Evolutionary conservation across 495 filamentous ascomycete genomes (phyloP).

Genomic region (Penicillium mononematosum): DNA sequence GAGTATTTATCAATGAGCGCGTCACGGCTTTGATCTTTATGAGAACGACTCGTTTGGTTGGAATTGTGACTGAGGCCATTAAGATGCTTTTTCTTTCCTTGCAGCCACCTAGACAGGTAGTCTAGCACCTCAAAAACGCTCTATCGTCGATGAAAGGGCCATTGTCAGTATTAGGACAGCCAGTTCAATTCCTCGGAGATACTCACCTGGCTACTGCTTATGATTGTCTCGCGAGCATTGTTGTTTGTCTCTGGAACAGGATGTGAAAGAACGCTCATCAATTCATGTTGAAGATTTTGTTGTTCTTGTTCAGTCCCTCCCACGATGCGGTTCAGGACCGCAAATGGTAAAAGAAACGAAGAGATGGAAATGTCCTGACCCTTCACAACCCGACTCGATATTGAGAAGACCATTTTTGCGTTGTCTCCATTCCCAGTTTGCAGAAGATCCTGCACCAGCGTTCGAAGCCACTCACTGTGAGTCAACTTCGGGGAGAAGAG

Average conservation of each 20-base stretch:
- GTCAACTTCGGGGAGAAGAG: constrained; percentile 61
- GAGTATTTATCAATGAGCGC: constrained; percentile 42
- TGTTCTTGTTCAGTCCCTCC: constrained; percentile 64
- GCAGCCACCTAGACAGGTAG: constrained; percentile 86
- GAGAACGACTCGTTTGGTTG: constrained; percentile 36
- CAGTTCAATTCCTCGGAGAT: not conserved
- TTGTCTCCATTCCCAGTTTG: constrained; percentile 68
- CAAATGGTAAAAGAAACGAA: constrained; percentile 82
- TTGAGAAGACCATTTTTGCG: constrained; percentile 70
- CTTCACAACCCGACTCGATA: constrained; percentile 74
- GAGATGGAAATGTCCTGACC: constrained; percentile 80
- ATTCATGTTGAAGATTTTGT: constrained; percentile 65
- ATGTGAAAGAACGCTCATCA: constrained; percentile 64
- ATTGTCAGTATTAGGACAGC: constrained; percentile 15
- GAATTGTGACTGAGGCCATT: constrained; percentile 37
- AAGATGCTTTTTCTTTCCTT: constrained; percentile 68
- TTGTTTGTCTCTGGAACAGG: constrained; percentile 55
- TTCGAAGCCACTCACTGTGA: constrained; percentile 80
- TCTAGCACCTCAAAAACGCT: constrained; percentile 88
- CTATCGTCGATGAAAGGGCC: constrained; percentile 39
- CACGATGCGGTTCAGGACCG: constrained; percentile 74
- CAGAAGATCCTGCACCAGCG: constrained; percentile 77
- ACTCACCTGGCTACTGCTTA: constrained; percentile 78
- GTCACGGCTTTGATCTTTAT: constrained; percentile 39
- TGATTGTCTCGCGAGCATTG: constrained; percentile 63